phyloP scores from a whole-genome alignment of 208 protist species.

The Acanthamoeba divionensis region DNA sequence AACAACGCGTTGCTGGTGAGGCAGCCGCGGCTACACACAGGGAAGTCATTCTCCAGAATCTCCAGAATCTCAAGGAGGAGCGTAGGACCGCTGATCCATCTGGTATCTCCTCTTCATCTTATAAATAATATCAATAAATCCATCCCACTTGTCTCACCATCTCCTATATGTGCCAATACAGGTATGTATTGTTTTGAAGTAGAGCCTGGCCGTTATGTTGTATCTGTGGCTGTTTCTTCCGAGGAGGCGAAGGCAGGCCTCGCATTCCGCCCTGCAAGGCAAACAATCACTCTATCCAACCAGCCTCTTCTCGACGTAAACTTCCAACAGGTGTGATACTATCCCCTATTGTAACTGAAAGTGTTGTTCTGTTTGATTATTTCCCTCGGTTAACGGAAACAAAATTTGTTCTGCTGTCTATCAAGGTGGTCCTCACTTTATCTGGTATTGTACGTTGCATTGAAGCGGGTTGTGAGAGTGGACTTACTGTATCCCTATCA shows the following conservation, averaged over 20 bases:
- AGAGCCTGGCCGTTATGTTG: slow-evolving; percentile 7
- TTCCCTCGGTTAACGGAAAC: too few species aligned
- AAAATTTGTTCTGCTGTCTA: too few species aligned
- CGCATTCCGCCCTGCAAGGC: slow-evolving; percentile 10
- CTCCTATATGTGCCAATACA: too few species aligned
- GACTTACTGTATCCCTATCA: background rate
- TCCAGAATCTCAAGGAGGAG: too few species aligned
- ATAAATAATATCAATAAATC: too few species aligned
- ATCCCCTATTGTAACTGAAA: too few species aligned
- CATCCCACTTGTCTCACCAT: too few species aligned
- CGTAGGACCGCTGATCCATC: too few species aligned
- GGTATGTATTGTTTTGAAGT: slow-evolving; percentile 47
- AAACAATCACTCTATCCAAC: slow-evolving; percentile 34
- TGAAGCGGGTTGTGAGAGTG: background rate
- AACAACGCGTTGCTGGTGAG: background rate
- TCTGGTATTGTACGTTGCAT: background rate
- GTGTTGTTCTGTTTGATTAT: too few species aligned
- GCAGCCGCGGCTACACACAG: background rate
- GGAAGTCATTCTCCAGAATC: background rate
- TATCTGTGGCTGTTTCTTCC: background rate
- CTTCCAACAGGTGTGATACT: slow-evolving; percentile 1
- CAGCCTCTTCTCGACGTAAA: slow-evolving; percentile 28
- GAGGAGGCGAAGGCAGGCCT: slow-evolving; percentile 29
- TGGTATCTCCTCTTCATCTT: too few species aligned
- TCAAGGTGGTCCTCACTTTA: background rate